phyloP scores from a whole-genome alignment of 2,329 filamentous ascomycete genomes.

The Monilinia fructigena region DNA sequence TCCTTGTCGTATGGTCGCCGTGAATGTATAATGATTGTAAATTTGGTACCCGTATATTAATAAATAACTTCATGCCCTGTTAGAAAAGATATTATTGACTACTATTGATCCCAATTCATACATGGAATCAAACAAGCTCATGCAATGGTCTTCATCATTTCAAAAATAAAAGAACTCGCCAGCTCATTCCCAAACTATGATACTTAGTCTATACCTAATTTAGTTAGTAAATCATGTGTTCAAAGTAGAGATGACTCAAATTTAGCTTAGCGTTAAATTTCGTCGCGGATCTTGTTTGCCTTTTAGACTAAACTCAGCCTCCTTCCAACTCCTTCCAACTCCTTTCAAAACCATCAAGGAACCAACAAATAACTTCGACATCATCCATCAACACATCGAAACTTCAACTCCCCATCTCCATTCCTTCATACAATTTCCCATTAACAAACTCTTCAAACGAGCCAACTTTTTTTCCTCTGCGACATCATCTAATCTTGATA shows the following conservation, averaged over 20 bases:
- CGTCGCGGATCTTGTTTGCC: slow-evolving; percentile 7
- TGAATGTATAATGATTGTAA: background rate
- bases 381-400: slow-evolving; percentile 9
- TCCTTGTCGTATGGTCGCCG: background rate
- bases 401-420: slow-evolving; percentile 10
- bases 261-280: slow-evolving; percentile 4
- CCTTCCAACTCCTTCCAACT: slow-evolving; percentile 15
- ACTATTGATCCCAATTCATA: too few species aligned
- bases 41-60: background rate
- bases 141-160: too few species aligned
- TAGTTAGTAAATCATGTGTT: slow-evolving; percentile 2
- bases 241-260: slow-evolving; percentile 8
- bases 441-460: background rate
- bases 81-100: background rate
- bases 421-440: background rate
- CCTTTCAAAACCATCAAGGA: slow-evolving; percentile 16
- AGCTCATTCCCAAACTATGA: background rate
- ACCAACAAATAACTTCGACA: slow-evolving; percentile 29
- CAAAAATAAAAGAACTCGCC: background rate
- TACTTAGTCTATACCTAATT: background rate
- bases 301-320: slow-evolving; percentile 18
- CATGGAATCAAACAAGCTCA: too few species aligned
- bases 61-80: background rate
- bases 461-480: background rate
- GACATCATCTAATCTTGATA: slow-evolving; percentile 35